Base-by-base conservation (phyloP, 2,329 filamentous ascomycete species). In the Penicillium sp. region DNA sequence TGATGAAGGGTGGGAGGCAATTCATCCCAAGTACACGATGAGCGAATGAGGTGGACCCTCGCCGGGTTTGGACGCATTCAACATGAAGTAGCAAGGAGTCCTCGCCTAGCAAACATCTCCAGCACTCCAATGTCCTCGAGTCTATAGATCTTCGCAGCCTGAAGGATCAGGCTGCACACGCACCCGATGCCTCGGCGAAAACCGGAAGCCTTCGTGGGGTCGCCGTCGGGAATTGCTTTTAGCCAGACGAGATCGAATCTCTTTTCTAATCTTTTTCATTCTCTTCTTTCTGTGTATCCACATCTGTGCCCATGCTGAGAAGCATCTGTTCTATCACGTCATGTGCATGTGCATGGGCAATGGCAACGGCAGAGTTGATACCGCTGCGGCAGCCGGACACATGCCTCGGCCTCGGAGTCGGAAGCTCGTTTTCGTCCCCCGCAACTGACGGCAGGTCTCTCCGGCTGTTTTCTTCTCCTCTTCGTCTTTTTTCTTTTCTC, bases 381-480 rank as follows among this genome's bases (percentile, higher is more conserved):
- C 32, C 32, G 15, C 17, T 20, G 13, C 33, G 40, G 34, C 33
- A 20, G 33, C 33, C 33, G 17, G n/a, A 32, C 48, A 52, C 54
- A 51, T 52, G 51, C 27, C 36, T 23, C 17, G 45, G 51, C 55
- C 55, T 56, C 52, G 47, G 52, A 43, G 45, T 52, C 45, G 46
- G 54, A 34, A 36, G 24, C 5, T 40, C 36, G 29, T 51, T 54
- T 54, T 54, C 51, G 54, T 52, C 44, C 56, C 55, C 54, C 54
- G 53, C 56, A 51, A 49, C 32, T 32, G 49, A 34, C 27, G 21
- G 43, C 34, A 36, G 30, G 36, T 32, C 24, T 21, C 26, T 39
- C 42, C 41, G 32, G 36, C 24, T 34, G 9, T 17, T 40, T 10
- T 18, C 30, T 41, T 21, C 15, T 32, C n/a, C 36, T 20, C 41